Evolutionary conservation across 2,329 filamentous ascomycete genomes (phyloP).

Genomic region (Alternaria metachromatica): DNA sequence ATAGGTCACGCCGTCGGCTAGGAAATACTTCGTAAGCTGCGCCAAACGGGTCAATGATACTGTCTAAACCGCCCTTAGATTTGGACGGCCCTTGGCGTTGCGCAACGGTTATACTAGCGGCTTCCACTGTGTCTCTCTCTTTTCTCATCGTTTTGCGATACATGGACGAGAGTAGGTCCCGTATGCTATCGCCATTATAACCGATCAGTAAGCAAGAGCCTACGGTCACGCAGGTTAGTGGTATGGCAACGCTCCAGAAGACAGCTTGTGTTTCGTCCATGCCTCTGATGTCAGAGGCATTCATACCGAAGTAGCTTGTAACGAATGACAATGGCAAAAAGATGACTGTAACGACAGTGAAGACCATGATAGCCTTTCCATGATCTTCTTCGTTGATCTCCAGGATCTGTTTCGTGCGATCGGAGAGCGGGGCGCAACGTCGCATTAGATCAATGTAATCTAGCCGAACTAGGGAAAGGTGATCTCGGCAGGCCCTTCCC

Average conservation of each 20-base stretch:
- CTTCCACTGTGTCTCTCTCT: constrained; percentile 13
- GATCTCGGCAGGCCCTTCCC: constrained; percentile 30
- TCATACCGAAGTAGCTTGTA: constrained; percentile 53
- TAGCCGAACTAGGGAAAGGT: constrained; percentile 24
- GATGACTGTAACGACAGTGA: constrained; percentile 54
- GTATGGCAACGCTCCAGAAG: constrained; percentile 49
- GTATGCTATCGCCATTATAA: constrained; percentile 39
- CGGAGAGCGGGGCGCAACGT: constrained; percentile 38
- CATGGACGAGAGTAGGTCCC: constrained; percentile 13
- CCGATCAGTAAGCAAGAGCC: constrained; percentile 34
- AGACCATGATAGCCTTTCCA: constrained; percentile 54
- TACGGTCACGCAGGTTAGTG: constrained; percentile 36
- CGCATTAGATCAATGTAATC: constrained; percentile 34
- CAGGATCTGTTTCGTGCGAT: constrained; percentile 42
- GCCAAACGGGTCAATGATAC: background rate
- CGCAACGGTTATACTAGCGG: constrained; percentile 33
- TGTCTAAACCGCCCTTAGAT: background rate
- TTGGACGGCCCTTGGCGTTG: constrained; percentile 11
- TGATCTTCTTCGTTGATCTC: constrained; percentile 49
- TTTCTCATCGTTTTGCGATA: constrained; percentile 30
- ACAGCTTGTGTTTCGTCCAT: constrained; percentile 49
- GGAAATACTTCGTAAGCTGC: background rate
- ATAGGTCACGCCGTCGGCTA: background rate
- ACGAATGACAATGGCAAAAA: constrained; percentile 56
- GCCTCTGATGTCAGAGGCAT: constrained; percentile 49